A percentile compares a stretch with the other conserved stretches of the same genome.
These are phyloP conservation scores for Kodamaea jinghongensis DNA, from an alignment of 805 yeast genomes.

Conservation along the genomic window DNA sequence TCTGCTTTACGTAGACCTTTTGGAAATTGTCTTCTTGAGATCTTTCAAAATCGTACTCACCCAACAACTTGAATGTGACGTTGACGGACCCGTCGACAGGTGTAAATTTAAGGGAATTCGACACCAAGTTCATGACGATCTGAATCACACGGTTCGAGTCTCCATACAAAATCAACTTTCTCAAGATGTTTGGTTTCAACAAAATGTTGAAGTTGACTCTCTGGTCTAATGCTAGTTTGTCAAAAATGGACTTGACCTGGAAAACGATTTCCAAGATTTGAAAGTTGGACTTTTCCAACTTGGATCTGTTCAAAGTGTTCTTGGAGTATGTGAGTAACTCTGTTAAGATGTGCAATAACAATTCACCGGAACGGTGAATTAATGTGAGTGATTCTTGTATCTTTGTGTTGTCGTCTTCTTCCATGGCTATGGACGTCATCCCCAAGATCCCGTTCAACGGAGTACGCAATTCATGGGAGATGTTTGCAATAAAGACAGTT, in stretches of 20 bases:
- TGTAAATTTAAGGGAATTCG: slow-evolving; percentile 89
- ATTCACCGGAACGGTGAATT: slow-evolving; percentile 88
- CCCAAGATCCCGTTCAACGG: slow-evolving; percentile 96
- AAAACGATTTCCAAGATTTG: slow-evolving; percentile 75
- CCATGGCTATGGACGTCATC: slow-evolving; percentile 92
- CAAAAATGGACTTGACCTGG: slow-evolving; percentile 83
- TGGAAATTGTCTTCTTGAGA: slow-evolving; percentile 42
- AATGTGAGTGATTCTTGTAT: slow-evolving; percentile 75
- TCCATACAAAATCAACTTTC: slow-evolving; percentile 71
- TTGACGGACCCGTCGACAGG: slow-evolving; percentile 82
- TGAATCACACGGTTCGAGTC: slow-evolving; percentile 90
- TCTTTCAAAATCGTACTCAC: slow-evolving; percentile 58
- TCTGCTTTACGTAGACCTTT: slow-evolving; percentile 35
- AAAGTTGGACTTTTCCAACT: slow-evolving; percentile 80
- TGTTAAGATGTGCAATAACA: slow-evolving; percentile 82
- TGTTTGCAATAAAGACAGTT: slow-evolving; percentile 88
- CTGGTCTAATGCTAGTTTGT: slow-evolving; percentile 74
- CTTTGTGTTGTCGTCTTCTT: slow-evolving; percentile 66
- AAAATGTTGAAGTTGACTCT: slow-evolving; percentile 64
- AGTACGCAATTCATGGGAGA: slow-evolving; percentile 90
- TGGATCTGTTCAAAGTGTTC: slow-evolving; percentile 80
- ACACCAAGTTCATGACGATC: slow-evolving; percentile 87
- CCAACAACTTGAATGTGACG: slow-evolving; percentile 60
- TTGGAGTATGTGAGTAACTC: slow-evolving; percentile 91
- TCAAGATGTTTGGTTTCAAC: slow-evolving; percentile 56